Evolutionary conservation across 805 yeast genomes (phyloP).

Genomic region (Ogataea minuta): DNA sequence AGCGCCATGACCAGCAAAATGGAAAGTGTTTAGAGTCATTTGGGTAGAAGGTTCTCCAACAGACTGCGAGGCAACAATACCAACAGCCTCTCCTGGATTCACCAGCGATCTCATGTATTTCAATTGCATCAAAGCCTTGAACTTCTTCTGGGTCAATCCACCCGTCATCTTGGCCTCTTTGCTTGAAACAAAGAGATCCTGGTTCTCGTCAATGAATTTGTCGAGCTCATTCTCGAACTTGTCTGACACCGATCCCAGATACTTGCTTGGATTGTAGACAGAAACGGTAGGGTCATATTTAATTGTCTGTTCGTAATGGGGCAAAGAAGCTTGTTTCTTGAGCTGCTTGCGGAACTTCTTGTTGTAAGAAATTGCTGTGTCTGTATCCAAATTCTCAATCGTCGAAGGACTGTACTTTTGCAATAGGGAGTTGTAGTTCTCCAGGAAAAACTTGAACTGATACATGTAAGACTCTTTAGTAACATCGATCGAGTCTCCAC

Average conservation of each 20-base stretch:
- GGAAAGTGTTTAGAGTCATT: conserved; percentile 96
- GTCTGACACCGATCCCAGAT: conserved; percentile 91
- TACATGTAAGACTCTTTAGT: conserved; percentile 92
- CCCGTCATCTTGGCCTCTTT: conserved; percentile 47
- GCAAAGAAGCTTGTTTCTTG: conserved; percentile 59
- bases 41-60: conserved; percentile 99
- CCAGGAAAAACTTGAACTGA: conserved; percentile 89
- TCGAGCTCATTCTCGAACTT: conserved; percentile 81
- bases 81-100: conserved; percentile 97
- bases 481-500: conserved; percentile 95
- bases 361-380: conserved; percentile 71
- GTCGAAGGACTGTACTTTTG: conserved; percentile 84
- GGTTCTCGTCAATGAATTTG: conserved; percentile 55
- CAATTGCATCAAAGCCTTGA: conserved; percentile 95
- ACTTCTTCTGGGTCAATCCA: conserved; percentile 70
- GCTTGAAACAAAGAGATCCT: conserved; percentile 51
- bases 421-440: conserved; percentile 83
- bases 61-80: conserved; percentile 97
- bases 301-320: conserved; percentile 57
- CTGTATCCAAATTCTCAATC: conserved; percentile 76
- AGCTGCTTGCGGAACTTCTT: conserved; percentile 77
- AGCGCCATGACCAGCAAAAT: conserved; percentile 99
- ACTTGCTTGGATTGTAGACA: conserved; percentile 82
- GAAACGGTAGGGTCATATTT: conserved; percentile 90
- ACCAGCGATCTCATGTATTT: conserved; percentile 95